Evolutionary conservation across 768 basidiomycete genomes (phyloP).

Genomic region (Lactifluus volemus): DNA sequence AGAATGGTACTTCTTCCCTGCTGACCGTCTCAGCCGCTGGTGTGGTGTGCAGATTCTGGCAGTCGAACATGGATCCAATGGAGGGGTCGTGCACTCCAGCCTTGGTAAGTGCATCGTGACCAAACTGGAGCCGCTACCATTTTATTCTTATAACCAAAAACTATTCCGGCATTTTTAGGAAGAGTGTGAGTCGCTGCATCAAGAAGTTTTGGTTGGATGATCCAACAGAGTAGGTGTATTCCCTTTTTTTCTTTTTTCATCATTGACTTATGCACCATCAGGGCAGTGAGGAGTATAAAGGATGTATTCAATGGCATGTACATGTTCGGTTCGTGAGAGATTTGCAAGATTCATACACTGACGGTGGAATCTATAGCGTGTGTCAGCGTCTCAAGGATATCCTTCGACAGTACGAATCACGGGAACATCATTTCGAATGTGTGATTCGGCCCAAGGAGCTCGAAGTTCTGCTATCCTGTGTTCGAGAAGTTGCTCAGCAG

Average conservation of each 20-base stretch:
- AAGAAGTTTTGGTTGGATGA: slow-evolving; percentile 77
- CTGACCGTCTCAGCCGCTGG: too few species aligned
- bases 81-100: slow-evolving; percentile 53
- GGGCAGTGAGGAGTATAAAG: slow-evolving; percentile 66
- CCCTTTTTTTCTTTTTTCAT: not conserved
- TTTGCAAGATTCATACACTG: not conserved
- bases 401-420: slow-evolving; percentile 79
- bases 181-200: slow-evolving; percentile 41
- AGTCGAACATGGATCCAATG: slow-evolving; percentile 84
- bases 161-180: slow-evolving; percentile 35
- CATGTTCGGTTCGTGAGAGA: slow-evolving; percentile 30
- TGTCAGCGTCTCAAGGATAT: slow-evolving; percentile 78
- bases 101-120: slow-evolving; percentile 34
- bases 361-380: slow-evolving; percentile 37
- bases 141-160: slow-evolving; percentile 17
- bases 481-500: slow-evolving; percentile 42
- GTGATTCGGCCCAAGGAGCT: slow-evolving; percentile 88
- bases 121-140: too few species aligned
- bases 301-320: slow-evolving; percentile 84
- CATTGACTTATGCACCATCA: slow-evolving; percentile 23
- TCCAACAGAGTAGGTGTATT: slow-evolving; percentile 53
- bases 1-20: too few species aligned
- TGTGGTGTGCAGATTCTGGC: slow-evolving; percentile 76
- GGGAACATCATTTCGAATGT: slow-evolving; percentile 88
- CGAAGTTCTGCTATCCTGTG: slow-evolving; percentile 77